These are phyloP conservation scores for Russula griseocarnosa DNA, from an alignment of 768 basidiomycete species.

Conservation along the genomic window DNA sequence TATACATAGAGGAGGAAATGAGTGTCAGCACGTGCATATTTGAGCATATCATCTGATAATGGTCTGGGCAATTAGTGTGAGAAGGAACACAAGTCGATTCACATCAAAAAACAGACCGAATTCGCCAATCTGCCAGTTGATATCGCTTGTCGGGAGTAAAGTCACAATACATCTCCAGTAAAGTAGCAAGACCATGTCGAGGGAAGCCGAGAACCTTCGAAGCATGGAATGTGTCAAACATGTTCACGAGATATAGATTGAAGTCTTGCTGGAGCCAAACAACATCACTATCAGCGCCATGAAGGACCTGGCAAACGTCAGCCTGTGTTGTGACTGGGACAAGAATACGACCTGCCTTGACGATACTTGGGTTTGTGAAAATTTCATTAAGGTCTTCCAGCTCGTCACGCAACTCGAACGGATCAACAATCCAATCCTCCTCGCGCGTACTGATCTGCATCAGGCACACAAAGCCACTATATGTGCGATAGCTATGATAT, in stretches of 20 bases:
- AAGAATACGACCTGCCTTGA: constrained; percentile 59
- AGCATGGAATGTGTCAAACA: constrained; percentile 98
- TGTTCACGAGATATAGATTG: constrained; percentile 85
- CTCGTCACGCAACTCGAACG: constrained; percentile 69
- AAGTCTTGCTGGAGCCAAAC: constrained; percentile 97
- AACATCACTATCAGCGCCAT: constrained; percentile 92
- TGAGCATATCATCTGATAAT: constrained; percentile 80
- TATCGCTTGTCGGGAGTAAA: constrained; percentile 93
- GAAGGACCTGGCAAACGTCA: constrained; percentile 61
- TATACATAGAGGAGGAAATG: constrained; percentile 93
- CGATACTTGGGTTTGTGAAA: constrained; percentile 76
- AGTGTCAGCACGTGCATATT: constrained; percentile 93
- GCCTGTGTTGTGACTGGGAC: neutral
- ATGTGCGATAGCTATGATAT: constrained; percentile 85
- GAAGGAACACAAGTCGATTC: neutral
- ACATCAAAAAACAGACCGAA: constrained; percentile 49
- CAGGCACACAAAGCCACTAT: constrained; percentile 82
- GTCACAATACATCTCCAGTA: constrained; percentile 86
- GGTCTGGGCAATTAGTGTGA: constrained; percentile 45
- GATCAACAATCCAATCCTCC: constrained; percentile 85
- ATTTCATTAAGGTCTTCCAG: constrained; percentile 74
- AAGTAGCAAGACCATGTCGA: constrained; percentile 74
- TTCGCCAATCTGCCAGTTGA: constrained; percentile 96
- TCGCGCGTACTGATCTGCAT: constrained; percentile 88
- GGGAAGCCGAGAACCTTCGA: constrained; percentile 84